Evolutionary conservation across 208 protist genomes (phyloP), one percentile per base, ranked within the genome.

Genomic region (Trypanosomatidae sp.): DNA sequence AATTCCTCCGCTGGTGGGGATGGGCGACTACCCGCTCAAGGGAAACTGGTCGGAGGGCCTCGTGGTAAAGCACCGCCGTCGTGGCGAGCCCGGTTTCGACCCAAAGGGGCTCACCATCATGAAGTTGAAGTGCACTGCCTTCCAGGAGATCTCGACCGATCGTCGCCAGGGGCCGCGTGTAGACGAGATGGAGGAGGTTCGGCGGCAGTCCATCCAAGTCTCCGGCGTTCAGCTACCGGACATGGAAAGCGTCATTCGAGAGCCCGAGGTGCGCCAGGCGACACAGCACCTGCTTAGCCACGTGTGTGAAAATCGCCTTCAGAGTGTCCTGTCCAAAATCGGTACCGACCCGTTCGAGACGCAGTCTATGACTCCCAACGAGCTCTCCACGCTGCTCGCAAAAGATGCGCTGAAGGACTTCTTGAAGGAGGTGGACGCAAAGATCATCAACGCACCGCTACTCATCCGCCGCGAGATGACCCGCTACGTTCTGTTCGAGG

Each of bases 101-200:
- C 55, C 79, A 17, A 89, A 71, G 22, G 82, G 81, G 25, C 52
- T 82, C 28, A 92, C 90, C 19, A 90, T 96, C 41, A 77, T 96
- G 65, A 96, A 96, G 80, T 90, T 96, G 69, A 96, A 96, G 73
- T 92, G 74, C 46, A 93, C 86, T 13, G 92, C 92, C 13, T 96
- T 96, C 56, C 90, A 94, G 66, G 89, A 96, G 52, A 93, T 93
- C 25, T 92, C 89, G 4, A 93, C 84, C 41, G 91, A 96, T 60
- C 75, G 82, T n/a, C 69, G 69, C 30, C 82, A 91, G 55, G 89
- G 89, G 39, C 91, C 87, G 39, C 89, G 89, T 50, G 79, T 91
- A 53, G 89, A 94, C 72, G 86, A 79, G 66, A 84, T 96, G 88
- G 80, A 90, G 64, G 76, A 49, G 43, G 83, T 91, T 15, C 80